Evolutionary conservation across 164 flowering plant species (phyloP).

Genomic region (Hamamelis virginiana): DNA sequence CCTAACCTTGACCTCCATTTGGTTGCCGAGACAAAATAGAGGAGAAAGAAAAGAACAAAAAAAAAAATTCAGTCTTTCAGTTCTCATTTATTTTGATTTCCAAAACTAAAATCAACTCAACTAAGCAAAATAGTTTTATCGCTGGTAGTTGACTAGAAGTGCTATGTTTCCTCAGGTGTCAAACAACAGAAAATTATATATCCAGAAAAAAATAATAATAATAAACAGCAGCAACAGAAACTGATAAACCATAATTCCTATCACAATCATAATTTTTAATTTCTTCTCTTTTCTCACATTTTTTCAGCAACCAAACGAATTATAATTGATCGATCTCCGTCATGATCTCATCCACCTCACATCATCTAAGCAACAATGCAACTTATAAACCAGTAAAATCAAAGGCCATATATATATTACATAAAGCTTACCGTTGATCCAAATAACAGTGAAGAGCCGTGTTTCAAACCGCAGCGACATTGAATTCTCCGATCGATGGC

Average conservation of each 20-base stretch:
- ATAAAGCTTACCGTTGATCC: constrained; percentile 2
- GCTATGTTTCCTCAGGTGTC: neutral
- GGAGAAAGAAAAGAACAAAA: too few relatives aligned
- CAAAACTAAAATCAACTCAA: too few relatives aligned
- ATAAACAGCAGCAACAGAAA: too few relatives aligned
- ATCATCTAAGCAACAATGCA: neutral
- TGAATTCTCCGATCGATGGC: neutral
- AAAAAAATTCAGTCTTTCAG: too few relatives aligned
- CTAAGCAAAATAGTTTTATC: neutral
- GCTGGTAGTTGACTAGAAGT: neutral
- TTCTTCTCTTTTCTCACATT: neutral
- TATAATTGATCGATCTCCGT: neutral
- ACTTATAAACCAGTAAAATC: neutral
- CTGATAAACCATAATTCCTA: too few relatives aligned
- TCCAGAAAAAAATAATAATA: too few relatives aligned
- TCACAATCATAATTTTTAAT: neutral
- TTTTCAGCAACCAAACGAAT: constrained; percentile 2
- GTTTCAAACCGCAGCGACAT: neutral
- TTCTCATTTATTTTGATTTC: too few relatives aligned
- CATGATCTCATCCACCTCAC: neutral
- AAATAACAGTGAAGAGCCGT: neutral
- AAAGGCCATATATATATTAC: neutral
- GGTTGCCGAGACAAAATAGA: neutral
- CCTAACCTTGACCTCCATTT: too few relatives aligned
- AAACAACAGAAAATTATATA: neutral